Base-by-base conservation (phyloP, 345 rosid species). In the Salix arbutifolia region DNA sequence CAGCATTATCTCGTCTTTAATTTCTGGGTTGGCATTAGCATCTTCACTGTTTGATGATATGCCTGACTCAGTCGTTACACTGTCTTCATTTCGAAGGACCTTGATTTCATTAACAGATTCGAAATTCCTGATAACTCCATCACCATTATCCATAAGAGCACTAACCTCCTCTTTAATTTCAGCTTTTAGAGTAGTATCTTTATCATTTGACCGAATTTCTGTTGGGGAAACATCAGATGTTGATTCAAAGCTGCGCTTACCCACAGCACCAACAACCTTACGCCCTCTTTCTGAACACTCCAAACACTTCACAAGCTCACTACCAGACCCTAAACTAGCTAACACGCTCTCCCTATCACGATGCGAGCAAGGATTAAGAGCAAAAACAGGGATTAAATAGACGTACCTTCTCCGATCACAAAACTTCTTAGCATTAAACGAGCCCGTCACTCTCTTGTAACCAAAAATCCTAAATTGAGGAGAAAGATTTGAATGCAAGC, bases 391-490 rank as follows among this genome's bases (percentile, higher is more conserved):
- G 62, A 96, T 77, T 60, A 92, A 74, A 86, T 96, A 93, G 67
- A 96, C 95, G 75, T 96, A 96, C 97, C 98, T 89, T 84, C 97
- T 87, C 67, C 92, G 88, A 77, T 96, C 99, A 48, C 97, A 93
- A 46, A 91, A 93, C 77, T 92, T 92, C 87, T 92, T 96, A 13
- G 97, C 85, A 78, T 72, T 96, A 76, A 91, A 96, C 35, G 97
- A 89, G 5, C 83, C 90, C 26, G 96, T 93, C 16, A 84, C 92
- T 62, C 96, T 90, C 83, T 87, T 96, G 79, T 83, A 91, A 65
- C 98, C 98, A 38, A 93, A 96, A 26, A 96, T 88, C 70, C 90
- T 85, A 82, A 93, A 85, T 80, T 91, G 97, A 21, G 82, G 64
- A 0, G 92, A 87, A 4, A 93, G 91, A 74, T 76, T 69, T 68